Conservation (phyloP, 305 asterid species). For the Ajuga reptans region DNA sequence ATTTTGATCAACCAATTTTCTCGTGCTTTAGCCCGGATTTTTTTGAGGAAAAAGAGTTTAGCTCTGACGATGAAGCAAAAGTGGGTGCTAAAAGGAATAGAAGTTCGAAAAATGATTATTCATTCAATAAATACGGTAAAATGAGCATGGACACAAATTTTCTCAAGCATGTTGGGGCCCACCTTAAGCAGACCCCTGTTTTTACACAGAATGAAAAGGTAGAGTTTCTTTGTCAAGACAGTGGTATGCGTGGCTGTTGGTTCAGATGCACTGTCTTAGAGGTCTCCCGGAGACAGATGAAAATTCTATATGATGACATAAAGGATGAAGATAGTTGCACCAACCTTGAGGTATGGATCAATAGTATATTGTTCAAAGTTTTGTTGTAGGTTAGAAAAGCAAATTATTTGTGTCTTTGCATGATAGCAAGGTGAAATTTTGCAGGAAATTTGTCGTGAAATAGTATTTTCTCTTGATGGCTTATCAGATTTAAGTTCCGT, state of each 20-base stretch:
- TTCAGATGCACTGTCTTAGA: slow-evolving; percentile 69
- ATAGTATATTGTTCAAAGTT: neutral
- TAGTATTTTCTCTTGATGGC: neutral
- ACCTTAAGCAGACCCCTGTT: slow-evolving; percentile 26
- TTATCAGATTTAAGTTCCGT: too few relatives aligned
- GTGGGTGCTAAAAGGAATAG: slow-evolving; percentile 67
- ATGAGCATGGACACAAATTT: slow-evolving; percentile 35
- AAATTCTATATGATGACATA: slow-evolving; percentile 59
- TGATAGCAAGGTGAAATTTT: neutral
- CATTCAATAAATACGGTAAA: slow-evolving; percentile 39
- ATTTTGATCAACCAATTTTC: slow-evolving; percentile 71
- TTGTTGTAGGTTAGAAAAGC: neutral
- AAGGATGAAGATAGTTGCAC: slow-evolving; percentile 61
- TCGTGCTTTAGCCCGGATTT: slow-evolving; percentile 86
- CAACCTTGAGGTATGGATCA: slow-evolving; percentile 60
- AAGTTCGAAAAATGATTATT: slow-evolving; percentile 43
- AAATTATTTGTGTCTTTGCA: neutral
- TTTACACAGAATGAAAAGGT: slow-evolving; percentile 55
- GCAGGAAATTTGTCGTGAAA: neutral
- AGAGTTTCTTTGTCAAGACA: slow-evolving; percentile 85
- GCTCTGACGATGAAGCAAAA: slow-evolving; percentile 67
- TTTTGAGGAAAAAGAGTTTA: slow-evolving; percentile 74
- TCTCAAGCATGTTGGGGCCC: slow-evolving; percentile 41
- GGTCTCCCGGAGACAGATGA: slow-evolving; percentile 57
- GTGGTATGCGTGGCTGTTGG: slow-evolving; percentile 98